Conservation (phyloP, 75 land plant genomes). For the Chamaecyparis obtusa region DNA sequence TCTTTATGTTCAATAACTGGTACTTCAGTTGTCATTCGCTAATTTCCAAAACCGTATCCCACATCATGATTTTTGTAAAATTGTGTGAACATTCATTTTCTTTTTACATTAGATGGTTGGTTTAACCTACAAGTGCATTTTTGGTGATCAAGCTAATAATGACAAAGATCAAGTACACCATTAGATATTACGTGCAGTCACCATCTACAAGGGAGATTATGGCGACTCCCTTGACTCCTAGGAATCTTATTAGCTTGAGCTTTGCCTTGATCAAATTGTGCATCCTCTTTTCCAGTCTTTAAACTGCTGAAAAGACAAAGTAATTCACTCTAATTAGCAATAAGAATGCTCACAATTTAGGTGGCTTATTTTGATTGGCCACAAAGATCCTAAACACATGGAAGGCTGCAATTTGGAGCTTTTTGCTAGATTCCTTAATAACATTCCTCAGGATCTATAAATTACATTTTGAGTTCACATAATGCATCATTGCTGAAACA, state of each 20-base stretch:
- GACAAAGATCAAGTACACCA: background rate
- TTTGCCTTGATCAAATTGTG: slow-evolving; percentile 75
- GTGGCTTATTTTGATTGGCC: slow-evolving; percentile 82
- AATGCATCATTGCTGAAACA: slow-evolving; percentile 73
- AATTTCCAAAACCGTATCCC: background rate
- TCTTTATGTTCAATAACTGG: too few relatives aligned
- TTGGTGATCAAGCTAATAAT: background rate
- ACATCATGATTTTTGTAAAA: background rate
- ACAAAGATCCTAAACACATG: slow-evolving; percentile 97
- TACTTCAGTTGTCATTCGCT: background rate
- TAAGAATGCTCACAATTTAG: slow-evolving; percentile 71
- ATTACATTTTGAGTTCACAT: slow-evolving; percentile 57
- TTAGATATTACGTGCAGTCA: background rate
- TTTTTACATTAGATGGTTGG: background rate
- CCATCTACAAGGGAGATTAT: background rate
- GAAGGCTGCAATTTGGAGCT: slow-evolving; percentile 87
- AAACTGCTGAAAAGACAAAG: slow-evolving; percentile 68
- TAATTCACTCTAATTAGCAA: slow-evolving; percentile 72
- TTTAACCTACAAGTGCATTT: background rate
- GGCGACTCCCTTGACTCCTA: slow-evolving; percentile 33
- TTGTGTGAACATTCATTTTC: background rate
- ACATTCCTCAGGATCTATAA: slow-evolving; percentile 38
- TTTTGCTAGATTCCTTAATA: slow-evolving; percentile 78
- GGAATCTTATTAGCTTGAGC: slow-evolving; percentile 47
- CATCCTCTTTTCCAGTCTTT: slow-evolving; percentile 70